A percentile compares a stretch with the other conserved stretches of the same genome.
Conservation (phyloP, 2,329 filamentous ascomycete genomes). For the Fusarium keratoplasticum region DNA sequence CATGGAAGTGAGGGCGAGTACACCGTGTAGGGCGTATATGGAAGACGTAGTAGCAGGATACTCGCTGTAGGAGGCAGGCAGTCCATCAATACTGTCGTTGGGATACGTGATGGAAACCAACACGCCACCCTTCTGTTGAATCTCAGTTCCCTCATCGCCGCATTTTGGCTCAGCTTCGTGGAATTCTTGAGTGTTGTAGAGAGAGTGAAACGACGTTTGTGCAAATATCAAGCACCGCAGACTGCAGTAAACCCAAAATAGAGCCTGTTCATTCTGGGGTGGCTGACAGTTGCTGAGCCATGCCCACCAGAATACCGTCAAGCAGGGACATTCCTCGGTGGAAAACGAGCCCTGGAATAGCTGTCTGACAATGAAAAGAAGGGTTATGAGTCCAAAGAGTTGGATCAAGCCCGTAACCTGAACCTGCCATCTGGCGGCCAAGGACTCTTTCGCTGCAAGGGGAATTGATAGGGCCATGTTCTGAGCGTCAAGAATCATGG, state of each 20-base stretch:
- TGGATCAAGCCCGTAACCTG: not conserved
- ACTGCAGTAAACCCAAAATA: not conserved
- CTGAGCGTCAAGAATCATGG: not conserved
- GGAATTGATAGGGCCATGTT: not conserved
- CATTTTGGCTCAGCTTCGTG: not conserved
- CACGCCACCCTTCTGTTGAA: not conserved
- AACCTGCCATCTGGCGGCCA: not conserved
- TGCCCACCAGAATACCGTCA: not conserved
- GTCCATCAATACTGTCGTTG: not conserved
- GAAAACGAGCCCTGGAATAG: not conserved
- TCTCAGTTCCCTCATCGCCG: not conserved
- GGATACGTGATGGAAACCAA: not conserved
- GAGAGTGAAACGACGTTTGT: not conserved
- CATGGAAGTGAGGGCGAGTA: not conserved
- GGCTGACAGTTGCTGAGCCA: not conserved
- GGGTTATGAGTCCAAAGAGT: not conserved
- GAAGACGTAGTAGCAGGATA: not conserved
- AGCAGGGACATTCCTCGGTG: not conserved
- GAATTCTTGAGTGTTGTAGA: not conserved
- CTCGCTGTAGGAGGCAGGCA: not conserved
- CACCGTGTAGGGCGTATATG: not conserved
- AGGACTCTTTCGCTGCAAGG: not conserved
- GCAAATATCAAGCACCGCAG: not conserved
- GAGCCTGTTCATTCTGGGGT: not conserved
- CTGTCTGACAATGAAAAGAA: not conserved